Evolutionary conservation across 2,329 filamentous ascomycete genomes (phyloP).

Genomic region (Talaromyces sp.): DNA sequence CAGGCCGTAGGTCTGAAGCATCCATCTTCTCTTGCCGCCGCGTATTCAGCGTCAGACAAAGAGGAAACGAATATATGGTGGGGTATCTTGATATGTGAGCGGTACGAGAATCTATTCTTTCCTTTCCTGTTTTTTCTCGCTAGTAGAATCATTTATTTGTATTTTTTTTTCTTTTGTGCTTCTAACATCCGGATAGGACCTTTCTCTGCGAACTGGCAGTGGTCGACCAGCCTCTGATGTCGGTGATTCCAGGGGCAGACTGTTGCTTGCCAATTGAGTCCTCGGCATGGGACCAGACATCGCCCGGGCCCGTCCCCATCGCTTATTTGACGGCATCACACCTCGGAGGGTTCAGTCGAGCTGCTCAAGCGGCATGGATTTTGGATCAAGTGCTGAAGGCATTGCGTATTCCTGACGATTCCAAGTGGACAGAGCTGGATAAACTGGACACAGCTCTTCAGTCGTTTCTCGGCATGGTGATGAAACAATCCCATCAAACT

Average conservation of each 20-base stretch:
- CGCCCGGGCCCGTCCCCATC: background rate
- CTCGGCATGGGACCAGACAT: no score
- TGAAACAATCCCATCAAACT: no score
- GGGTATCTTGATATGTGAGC: conserved; percentile 1
- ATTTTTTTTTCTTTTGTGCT: background rate
- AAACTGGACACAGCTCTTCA: background rate
- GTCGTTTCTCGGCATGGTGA: background rate
- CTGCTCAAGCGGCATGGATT: background rate
- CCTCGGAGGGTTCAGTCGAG: background rate
- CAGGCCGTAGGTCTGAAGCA: no score
- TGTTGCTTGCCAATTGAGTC: background rate
- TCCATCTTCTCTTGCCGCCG: no score
- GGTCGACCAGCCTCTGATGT: no score
- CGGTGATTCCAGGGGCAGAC: no score
- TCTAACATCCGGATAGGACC: no score
- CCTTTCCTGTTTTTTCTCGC: no score
- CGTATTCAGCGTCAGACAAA: no score
- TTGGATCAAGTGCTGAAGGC: background rate
- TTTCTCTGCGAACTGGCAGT: no score
- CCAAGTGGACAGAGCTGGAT: background rate
- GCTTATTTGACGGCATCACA: background rate
- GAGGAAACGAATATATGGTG: conserved; percentile 5
- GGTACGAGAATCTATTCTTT: no score
- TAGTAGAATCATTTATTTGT: background rate
- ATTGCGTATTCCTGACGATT: background rate